A percentile compares a stretch with the other conserved stretches of the same genome.
Evolutionary conservation across 768 basidiomycete species (phyloP).

Genomic region (Asterophora parasitica): DNA sequence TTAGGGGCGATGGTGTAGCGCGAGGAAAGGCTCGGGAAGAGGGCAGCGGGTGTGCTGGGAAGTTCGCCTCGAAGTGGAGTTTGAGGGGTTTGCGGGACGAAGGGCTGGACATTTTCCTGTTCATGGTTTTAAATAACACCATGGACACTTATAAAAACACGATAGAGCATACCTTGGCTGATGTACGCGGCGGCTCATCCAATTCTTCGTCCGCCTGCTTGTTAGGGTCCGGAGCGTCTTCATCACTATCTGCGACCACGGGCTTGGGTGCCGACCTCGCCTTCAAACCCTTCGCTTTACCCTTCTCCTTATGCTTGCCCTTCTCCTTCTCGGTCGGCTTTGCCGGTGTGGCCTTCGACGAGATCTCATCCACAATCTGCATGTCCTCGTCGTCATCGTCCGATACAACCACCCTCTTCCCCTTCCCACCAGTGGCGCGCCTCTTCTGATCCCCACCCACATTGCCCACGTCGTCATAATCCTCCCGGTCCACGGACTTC

Average conservation of each 20-base stretch:
- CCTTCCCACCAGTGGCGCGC: conserved; percentile 13
- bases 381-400: conserved; percentile 26
- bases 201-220: conserved; percentile 1
- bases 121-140: background rate
- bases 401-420: conserved; percentile 24
- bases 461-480: conserved; percentile 18
- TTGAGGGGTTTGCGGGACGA: conserved; percentile 1
- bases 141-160: background rate
- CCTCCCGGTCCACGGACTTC: conserved; percentile 17
- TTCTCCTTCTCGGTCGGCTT: conserved; percentile 16
- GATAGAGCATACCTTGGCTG: conserved; percentile 17
- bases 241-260: background rate
- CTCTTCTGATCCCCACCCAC: background rate
- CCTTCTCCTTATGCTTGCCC: conserved; percentile 11
- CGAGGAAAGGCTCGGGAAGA: conserved; percentile 23
- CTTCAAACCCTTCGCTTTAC: background rate
- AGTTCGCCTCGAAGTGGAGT: conserved; percentile 10
- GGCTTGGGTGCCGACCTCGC: background rate
- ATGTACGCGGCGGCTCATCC: background rate
- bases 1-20: conserved; percentile 46
- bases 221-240: background rate
- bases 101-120: conserved; percentile 26
- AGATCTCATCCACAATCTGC: background rate
- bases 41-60: conserved; percentile 11
- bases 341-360: background rate